Percentiles rank a stretch among this genome's conserved stretches.
Conservation (phyloP, 2,329 filamentous ascomycete species). For the Dactylonectria macrodidyma region DNA sequence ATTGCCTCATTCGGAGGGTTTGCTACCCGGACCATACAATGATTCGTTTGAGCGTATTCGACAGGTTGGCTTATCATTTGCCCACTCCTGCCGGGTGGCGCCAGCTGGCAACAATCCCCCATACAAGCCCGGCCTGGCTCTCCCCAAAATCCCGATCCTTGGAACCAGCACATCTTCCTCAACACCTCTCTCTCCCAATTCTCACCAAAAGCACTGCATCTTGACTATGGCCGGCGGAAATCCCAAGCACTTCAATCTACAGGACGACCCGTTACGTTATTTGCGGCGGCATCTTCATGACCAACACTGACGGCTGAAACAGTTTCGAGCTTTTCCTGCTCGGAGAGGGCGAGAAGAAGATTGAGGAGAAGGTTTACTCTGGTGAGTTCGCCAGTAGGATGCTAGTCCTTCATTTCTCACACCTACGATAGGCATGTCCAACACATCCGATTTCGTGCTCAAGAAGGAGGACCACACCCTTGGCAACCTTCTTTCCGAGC, state of each 20-base stretch:
- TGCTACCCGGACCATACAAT: background rate
- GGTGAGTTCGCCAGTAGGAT: constrained; percentile 70
- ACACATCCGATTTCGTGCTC: constrained; percentile 95
- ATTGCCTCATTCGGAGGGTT: background rate
- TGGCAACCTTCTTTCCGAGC: constrained; percentile 88
- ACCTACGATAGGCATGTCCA: constrained; percentile 78
- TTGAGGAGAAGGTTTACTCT: constrained; percentile 89
- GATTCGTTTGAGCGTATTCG: background rate
- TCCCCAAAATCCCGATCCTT: background rate
- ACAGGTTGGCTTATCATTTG: background rate
- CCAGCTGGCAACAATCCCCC: constrained; percentile 2
- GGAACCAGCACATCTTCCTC: background rate
- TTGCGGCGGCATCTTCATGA: background rate
- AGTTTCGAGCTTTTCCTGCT: constrained; percentile 97
- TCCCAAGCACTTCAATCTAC: constrained; percentile 57
- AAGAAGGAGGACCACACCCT: constrained; percentile 98
- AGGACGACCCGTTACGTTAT: constrained; percentile 54
- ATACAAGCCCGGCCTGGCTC: background rate
- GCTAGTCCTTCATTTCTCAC: constrained; percentile 16
- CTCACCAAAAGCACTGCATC: constrained; percentile 1
- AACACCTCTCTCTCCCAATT: background rate
- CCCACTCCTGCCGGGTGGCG: background rate
- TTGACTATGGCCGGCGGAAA: constrained; percentile 56
- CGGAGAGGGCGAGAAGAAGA: constrained; percentile 91
- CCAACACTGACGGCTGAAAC: constrained; percentile 39